These are phyloP conservation scores for Furcasterigmium sp. DNA, from an alignment of 2,329 filamentous ascomycete species.

Conservation along the genomic window DNA sequence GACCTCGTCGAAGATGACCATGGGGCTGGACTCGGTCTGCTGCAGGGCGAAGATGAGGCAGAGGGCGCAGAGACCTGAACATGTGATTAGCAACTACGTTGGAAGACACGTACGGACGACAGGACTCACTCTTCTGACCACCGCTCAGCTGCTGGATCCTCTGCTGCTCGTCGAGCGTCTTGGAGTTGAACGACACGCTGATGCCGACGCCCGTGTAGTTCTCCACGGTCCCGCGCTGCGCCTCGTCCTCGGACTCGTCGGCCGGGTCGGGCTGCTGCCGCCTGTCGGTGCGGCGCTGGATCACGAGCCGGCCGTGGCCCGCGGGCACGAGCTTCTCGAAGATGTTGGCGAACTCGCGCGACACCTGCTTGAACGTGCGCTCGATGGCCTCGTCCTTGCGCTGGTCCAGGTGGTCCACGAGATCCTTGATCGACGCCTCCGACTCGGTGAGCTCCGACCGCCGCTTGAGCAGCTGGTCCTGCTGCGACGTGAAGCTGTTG, in stretches of 20 bases:
- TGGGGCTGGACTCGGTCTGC: conserved; percentile 92
- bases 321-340: conserved; percentile 95
- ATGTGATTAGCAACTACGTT: conserved; percentile 15
- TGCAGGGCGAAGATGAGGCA: conserved; percentile 99
- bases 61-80: conserved; percentile 81
- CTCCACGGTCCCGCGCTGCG: conserved; percentile 69
- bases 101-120: background rate
- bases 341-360: conserved; percentile 83
- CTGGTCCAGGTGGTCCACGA: conserved; percentile 88
- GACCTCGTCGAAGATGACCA: conserved; percentile 99
- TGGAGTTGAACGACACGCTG: conserved; percentile 97
- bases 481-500: conserved; percentile 90
- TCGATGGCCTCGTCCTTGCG: conserved; percentile 98
- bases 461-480: conserved; percentile 79
- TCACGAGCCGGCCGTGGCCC: conserved; percentile 84
- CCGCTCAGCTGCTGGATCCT: conserved; percentile 95
- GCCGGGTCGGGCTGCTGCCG: conserved; percentile 36
- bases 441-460: conserved; percentile 83
- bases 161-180: conserved; percentile 91
- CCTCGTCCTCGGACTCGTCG: conserved; percentile 61
- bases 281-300: conserved; percentile 82
- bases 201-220: conserved; percentile 97
- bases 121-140: conserved; percentile 86
- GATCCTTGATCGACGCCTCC: conserved; percentile 81
- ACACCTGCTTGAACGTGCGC: conserved; percentile 97